Base-by-base conservation (phyloP, 352 stramenopile genomes). In the Blastocystis sp. region DNA sequence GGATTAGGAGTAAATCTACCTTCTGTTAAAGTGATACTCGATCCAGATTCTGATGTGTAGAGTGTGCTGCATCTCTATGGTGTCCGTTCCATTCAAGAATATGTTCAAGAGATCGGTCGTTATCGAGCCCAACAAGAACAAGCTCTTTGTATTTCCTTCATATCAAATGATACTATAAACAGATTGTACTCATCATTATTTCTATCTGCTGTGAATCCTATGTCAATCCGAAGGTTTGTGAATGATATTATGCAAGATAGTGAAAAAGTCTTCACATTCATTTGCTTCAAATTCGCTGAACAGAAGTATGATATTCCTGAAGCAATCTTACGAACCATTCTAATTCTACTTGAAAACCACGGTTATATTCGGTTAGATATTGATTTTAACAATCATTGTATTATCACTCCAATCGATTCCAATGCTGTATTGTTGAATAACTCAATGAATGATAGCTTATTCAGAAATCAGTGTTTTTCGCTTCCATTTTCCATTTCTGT, bases 1-100 rank as follows among this genome's bases (percentile, higher is more conserved):
- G 71, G 71, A 6, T 35, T 83, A 56, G 71, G 71, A 37, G 71
- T 83, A 11, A 83, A 83, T 43, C 49, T 83, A 3, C 56, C 56
- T n/a, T 65, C 49, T 16, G 58, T 83, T 21, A 66, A 63, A 35
- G 71, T 83, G 39, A 32, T 12, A 21, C 9, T 51, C 24, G 19
- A 32, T 2, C 5, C 14, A 21, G 21, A 73, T 32, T 9, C 14
- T 39, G 16, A 83, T 24, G 4, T 11, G 9, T n/a, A 83, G 71
- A 67, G 21, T n/a, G 51, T 83, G 0, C 19, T 83, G 12, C 71
- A 83, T 35, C 7, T 83, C 32, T 83, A 43, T 42, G 71, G 46
- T 5, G n/a, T 65, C 29, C 71, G 71, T 14, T 83, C 71, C 3
- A 66, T 83, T 43, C 71, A 83, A 46, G 71, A n/a, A 29, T 83